Evolutionary conservation across 495 filamentous ascomycete species (phyloP).

Genomic region (Penicillium steckii): DNA sequence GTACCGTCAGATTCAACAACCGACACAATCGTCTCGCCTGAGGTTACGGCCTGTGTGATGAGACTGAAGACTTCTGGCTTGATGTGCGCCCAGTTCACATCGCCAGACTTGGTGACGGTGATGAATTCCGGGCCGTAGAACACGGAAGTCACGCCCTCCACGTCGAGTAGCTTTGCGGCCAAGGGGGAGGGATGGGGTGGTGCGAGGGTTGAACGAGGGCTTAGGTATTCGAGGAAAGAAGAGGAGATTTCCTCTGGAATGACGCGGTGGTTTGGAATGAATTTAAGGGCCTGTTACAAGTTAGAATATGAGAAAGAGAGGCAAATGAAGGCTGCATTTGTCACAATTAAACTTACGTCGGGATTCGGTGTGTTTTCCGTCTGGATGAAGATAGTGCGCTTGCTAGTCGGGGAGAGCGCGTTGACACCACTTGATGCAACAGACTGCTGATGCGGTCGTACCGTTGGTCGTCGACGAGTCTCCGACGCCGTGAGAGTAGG

Average conservation of each 20-base stretch:
- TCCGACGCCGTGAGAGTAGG: constrained; percentile 52
- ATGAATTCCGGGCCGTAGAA: constrained; percentile 96
- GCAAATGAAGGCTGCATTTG: too few relatives aligned
- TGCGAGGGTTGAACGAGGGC: constrained; percentile 80
- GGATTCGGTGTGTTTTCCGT: constrained; percentile 90
- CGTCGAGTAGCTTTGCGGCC: constrained; percentile 81
- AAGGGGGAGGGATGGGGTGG: constrained; percentile 92
- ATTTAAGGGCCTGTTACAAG: constrained; percentile 71
- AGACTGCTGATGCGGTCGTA: constrained; percentile 49
- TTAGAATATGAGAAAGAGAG: not conserved
- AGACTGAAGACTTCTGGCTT: constrained; percentile 93
- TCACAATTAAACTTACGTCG: constrained; percentile 75
- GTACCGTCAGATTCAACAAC: constrained; percentile 61
- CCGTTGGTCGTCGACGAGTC: constrained; percentile 42
- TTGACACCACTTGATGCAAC: constrained; percentile 29
- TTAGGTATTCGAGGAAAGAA: constrained; percentile 87
- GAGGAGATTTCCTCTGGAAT: constrained; percentile 69
- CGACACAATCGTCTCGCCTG: constrained; percentile 78
- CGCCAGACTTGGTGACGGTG: constrained; percentile 86
- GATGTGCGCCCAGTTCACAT: constrained; percentile 89
- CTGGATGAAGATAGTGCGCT: constrained; percentile 93
- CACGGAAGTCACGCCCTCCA: constrained; percentile 89
- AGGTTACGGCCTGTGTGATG: constrained; percentile 86
- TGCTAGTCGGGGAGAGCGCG: constrained; percentile 37
- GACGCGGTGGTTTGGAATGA: constrained; percentile 81